These are phyloP conservation scores for Colletotrichum euphorbiae DNA, from an alignment of 2,329 filamentous ascomycete species.

Conservation along the genomic window DNA sequence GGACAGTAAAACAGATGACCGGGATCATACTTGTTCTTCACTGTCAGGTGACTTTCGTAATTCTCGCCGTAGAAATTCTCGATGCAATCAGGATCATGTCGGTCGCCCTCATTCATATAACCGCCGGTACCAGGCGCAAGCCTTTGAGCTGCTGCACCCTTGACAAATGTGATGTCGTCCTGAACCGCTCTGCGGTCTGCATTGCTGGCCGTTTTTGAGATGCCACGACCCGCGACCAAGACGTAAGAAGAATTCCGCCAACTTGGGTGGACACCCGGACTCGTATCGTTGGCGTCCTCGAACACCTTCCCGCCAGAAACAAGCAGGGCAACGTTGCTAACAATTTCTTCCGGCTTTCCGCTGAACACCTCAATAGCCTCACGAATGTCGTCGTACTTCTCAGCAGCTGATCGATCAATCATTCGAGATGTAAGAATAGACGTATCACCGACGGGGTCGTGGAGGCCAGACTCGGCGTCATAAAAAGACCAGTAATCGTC, in stretches of 20 bases:
- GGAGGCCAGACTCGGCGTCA: constrained; percentile 43
- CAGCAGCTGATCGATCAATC: constrained; percentile 42
- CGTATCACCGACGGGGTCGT: constrained; percentile 43
- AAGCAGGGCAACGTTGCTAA: constrained; percentile 44
- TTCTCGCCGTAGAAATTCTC: constrained; percentile 51
- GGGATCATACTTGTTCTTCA: constrained; percentile 52
- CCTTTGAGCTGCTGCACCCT: constrained; percentile 47
- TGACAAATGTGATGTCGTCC: constrained; percentile 46
- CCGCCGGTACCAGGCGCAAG: constrained; percentile 54
- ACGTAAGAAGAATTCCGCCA: constrained; percentile 24
- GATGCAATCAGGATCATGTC: constrained; percentile 48
- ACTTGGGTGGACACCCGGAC: constrained; percentile 44
- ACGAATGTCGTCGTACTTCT: constrained; percentile 40
- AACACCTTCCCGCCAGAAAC: constrained; percentile 47
- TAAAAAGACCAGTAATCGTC: constrained; percentile 48
- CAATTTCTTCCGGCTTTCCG: constrained; percentile 42
- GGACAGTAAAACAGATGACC: constrained; percentile 50
- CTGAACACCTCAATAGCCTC: constrained; percentile 45
- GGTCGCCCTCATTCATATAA: constrained; percentile 58
- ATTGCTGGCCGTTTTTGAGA: constrained; percentile 39
- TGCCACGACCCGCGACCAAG: constrained; percentile 39
- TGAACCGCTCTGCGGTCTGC: constrained; percentile 41
- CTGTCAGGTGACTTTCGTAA: constrained; percentile 46
- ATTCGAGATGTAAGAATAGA: constrained; percentile 46
- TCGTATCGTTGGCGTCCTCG: constrained; percentile 43